Evolutionary conservation across 495 filamentous ascomycete genomes (phyloP), one percentile per base, ranked within the genome.

Genomic region (Hypoxylon subgilvum): DNA sequence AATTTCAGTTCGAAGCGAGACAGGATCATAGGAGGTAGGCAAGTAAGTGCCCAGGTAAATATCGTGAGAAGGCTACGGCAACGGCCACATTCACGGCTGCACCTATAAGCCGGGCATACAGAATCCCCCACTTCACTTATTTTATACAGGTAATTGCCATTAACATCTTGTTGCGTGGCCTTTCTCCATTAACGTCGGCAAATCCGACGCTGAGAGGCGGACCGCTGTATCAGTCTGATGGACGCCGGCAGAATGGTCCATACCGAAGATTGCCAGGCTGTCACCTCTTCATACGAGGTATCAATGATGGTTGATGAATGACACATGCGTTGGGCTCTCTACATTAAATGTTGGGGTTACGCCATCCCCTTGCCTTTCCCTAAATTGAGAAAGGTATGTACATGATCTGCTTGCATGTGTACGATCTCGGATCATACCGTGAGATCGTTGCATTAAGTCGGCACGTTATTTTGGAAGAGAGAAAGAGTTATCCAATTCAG

Each of bases 241-340:
- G 61, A 50, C 32, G 32, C 47, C 56, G 57, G 56, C 17, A 59
- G 35, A 43, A 18, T 45, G 62, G 62, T 57, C 59, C 49, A 44
- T 54, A 38, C 43, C 54, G 53, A 63, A 40, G 39, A 22, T 25
- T 57, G 17, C 48, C 17, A 48, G 52, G 39, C 16, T 64, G 54
- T 4, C 8, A 4, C 4, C 23, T 4, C 49, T 59, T 51, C 43
- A 42, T 45, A 30, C 54, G 54, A 45, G 23, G 54, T 54, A 54
- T 59, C 43, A 54, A 54, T 51, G 61, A 41, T n/a, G n/a, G 59
- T 64, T 55, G 38, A 64, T 55, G 38, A 54, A 55, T 63, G 53
- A 48, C 39, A 64, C 42, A 56, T 52, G 51, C 45, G 42, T 48
- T 13, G 53, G 47, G 23, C 47, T 41, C 51, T 50, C 25, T 39